Evolutionary conservation across 164 flowering plant species (phyloP).

Genomic region (Berberis thunbergii): DNA sequence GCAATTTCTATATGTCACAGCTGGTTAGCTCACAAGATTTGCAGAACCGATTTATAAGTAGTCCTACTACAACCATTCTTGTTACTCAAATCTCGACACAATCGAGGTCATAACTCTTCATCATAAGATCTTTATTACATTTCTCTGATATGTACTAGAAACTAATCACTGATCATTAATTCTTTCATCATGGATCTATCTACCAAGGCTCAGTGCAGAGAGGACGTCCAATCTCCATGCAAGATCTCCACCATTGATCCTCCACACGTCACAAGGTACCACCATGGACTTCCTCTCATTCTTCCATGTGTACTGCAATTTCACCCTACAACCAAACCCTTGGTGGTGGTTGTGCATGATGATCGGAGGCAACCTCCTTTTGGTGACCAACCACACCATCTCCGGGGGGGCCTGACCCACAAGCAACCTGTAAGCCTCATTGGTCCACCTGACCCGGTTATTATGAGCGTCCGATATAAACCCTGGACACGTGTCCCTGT

Average conservation of each 20-base stretch:
- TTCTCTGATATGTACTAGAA: too few relatives aligned
- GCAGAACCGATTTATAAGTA: too few relatives aligned
- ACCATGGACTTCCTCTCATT: conserved; percentile 32
- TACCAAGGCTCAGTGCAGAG: conserved; percentile 72
- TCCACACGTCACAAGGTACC: conserved; percentile 84
- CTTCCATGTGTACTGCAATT: conserved; percentile 41
- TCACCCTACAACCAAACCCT: conserved; percentile 66
- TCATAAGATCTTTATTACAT: too few relatives aligned
- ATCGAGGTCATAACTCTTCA: too few relatives aligned
- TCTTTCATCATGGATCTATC: conserved; percentile 12
- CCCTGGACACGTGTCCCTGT: conserved; percentile 73
- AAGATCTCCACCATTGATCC: conserved; percentile 56
- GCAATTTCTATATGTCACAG: too few relatives aligned
- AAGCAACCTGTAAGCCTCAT: conserved; percentile 48
- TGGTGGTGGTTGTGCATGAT: not conserved
- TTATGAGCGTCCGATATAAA: conserved; percentile 54
- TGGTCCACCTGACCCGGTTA: conserved; percentile 53
- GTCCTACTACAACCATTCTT: too few relatives aligned
- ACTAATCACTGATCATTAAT: too few relatives aligned
- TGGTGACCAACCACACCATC: conserved; percentile 43
- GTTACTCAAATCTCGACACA: too few relatives aligned
- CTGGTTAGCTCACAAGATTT: too few relatives aligned
- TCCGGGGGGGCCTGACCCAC: conserved; percentile 19
- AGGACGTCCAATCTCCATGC: conserved; percentile 85
- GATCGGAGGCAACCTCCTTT: conserved; percentile 21